A percentile compares a stretch with the other conserved stretches of the same genome.
Evolutionary conservation across 306 rosid species (phyloP).

Genomic region (Fragaria vesca): DNA sequence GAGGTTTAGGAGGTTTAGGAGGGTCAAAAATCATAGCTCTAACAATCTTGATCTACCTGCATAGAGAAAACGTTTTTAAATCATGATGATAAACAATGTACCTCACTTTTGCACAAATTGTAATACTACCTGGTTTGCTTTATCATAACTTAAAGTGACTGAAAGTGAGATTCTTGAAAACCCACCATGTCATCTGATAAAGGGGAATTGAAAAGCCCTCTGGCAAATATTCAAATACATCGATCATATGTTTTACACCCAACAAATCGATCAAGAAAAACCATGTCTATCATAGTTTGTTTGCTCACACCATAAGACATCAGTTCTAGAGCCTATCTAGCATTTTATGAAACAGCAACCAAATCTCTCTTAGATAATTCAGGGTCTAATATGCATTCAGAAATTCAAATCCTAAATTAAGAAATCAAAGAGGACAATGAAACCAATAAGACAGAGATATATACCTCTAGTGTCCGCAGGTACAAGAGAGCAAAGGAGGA

Average conservation of each 20-base stretch:
- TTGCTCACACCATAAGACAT: too few species aligned
- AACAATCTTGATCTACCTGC: conserved; percentile 45
- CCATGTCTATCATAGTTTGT: too few species aligned
- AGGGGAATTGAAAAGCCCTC: not conserved
- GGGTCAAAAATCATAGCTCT: conserved; percentile 25
- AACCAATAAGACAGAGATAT: not conserved
- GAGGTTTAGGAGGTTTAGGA: not conserved
- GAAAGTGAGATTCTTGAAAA: conserved; percentile 4
- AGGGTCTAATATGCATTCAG: not conserved
- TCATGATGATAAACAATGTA: not conserved
- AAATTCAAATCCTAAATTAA: not conserved
- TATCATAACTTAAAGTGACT: not conserved
- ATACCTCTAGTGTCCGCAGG: not conserved
- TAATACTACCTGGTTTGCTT: not conserved
- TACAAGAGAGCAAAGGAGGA: not conserved
- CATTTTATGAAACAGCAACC: not conserved
- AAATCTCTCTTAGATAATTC: not conserved
- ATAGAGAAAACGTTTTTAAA: conserved; percentile 14
- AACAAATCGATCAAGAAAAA: not conserved
- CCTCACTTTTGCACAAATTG: not conserved
- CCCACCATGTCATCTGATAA: not conserved
- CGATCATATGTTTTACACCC: too few species aligned
- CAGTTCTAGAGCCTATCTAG: not conserved
- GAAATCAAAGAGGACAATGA: not conserved
- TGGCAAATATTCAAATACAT: too few species aligned